phyloP scores from a whole-genome alignment of 2,329 filamentous ascomycete species.

The Apiospora pterosperma region DNA sequence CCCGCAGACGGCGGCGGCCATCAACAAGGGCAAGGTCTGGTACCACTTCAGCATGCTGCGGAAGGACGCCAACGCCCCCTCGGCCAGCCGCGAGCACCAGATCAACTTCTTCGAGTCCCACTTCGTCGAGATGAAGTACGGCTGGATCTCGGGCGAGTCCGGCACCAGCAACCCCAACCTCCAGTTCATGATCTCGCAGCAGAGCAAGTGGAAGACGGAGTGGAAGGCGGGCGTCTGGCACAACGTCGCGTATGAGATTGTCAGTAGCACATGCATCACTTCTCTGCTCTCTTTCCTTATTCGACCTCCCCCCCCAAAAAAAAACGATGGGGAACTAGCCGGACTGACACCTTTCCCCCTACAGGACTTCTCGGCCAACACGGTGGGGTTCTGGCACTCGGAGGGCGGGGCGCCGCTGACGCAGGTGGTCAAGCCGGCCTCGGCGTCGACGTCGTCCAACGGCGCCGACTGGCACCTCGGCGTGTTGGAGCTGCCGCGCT shows the following conservation, averaged over 20 bases:
- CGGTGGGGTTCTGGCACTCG: conserved; percentile 68
- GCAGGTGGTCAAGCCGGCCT: conserved; percentile 57
- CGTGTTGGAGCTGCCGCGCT: conserved; percentile 60
- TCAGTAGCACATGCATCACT: conserved; percentile 36
- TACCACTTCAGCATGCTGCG: conserved; percentile 71
- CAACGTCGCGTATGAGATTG: conserved; percentile 71
- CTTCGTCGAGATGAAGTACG: conserved; percentile 73
- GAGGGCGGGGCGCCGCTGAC: conserved; percentile 56
- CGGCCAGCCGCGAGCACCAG: conserved; percentile 64
- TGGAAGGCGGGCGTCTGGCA: conserved; percentile 67
- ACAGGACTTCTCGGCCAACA: conserved; percentile 66
- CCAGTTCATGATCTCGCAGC: conserved; percentile 61
- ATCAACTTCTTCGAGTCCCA: conserved; percentile 62
- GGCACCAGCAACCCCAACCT: conserved; percentile 48
- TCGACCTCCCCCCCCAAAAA: background rate
- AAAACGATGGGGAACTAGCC: too few species aligned
- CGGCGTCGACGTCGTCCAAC: conserved; percentile 41
- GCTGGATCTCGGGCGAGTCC: conserved; percentile 49
- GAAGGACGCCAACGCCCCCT: conserved; percentile 56
- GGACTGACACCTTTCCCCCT: too few species aligned
- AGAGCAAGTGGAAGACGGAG: conserved; percentile 59
- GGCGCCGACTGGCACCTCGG: conserved; percentile 72
- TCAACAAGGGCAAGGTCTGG: conserved; percentile 63
- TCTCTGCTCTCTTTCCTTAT: conserved; percentile 49
- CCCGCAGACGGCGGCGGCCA: conserved; percentile 63